Evolutionary conservation across 1,284 basidiomycete species (phyloP).

Genomic region (Violaceomyces palustris): DNA sequence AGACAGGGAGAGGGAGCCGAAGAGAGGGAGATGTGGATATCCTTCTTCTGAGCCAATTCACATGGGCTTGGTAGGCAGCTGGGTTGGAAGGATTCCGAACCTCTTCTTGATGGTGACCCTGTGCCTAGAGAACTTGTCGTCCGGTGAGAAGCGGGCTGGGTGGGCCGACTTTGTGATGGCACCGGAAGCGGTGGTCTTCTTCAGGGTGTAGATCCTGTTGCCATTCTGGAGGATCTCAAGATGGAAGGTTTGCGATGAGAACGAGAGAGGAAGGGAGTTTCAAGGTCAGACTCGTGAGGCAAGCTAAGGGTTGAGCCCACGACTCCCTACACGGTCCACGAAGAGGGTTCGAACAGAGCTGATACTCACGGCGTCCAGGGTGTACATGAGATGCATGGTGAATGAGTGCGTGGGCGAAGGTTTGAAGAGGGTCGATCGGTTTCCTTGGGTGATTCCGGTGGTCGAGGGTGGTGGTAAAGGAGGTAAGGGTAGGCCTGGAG

Average conservation of each 20-base stretch:
- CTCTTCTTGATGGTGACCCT: slow-evolving; percentile 51
- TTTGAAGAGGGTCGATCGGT: background rate
- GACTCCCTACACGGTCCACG: too few relatives aligned
- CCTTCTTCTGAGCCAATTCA: too few relatives aligned
- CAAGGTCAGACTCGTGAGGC: too few relatives aligned
- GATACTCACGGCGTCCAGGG: slow-evolving; percentile 38
- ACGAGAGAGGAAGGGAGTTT: too few relatives aligned
- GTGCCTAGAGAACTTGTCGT: slow-evolving; percentile 52
- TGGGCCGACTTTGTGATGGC: slow-evolving; percentile 48
- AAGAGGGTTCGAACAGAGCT: background rate
- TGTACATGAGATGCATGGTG: slow-evolving; percentile 53
- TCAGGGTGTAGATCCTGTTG: slow-evolving; percentile 51
- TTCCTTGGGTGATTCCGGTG: too few relatives aligned
- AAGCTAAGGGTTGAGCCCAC: too few relatives aligned
- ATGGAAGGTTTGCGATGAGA: too few relatives aligned
- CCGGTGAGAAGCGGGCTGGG: slow-evolving; percentile 51
- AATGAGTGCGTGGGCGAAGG: background rate
- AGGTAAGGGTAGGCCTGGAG: too few relatives aligned
- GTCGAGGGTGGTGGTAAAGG: too few relatives aligned
- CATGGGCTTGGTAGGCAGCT: slow-evolving; percentile 40
- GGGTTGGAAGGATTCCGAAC: slow-evolving; percentile 47
- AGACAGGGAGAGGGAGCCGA: too few relatives aligned
- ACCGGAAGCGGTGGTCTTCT: slow-evolving; percentile 45
- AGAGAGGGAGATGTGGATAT: too few relatives aligned
- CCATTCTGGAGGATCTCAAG: slow-evolving; percentile 31